Evolutionary conservation across 1,139 yeast species (phyloP), one percentile per base, ranked within the genome.

Genomic region (Pichia sp.): DNA sequence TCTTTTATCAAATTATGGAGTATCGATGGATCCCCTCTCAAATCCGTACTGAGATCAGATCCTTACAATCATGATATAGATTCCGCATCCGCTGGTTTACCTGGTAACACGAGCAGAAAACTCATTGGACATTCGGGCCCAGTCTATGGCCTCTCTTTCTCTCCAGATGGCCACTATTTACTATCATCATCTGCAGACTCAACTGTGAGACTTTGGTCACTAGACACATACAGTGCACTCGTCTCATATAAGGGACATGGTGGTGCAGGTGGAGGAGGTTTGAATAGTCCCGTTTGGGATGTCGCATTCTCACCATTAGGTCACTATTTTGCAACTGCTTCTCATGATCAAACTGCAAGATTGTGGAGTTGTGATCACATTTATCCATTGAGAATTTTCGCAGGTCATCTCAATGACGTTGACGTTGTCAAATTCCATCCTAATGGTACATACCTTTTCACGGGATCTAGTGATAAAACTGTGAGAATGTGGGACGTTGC

Each of bases 331-430:
- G 96, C 94, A 11, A 87, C 96, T 0, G 96, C 94, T 0, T 86
- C 96, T 4, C 96, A 88, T 54, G 99, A 93, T 55, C 96, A 88
- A 58, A 93, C 98, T 0, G 98, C 97, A 0, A 69, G 97, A 45
- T 67, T 93, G 42, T 93, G 99, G 99, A 88, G 96, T 26, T 87
- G 96, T 44, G 98, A 93, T 58, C 99, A 93, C 60, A 88, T 93
- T 31, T 88, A 91, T 56, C 97, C 98, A 23, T 68, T 93, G 49
- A 69, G 98, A 48, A 86, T 93, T 26, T 88, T 93, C 66, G 97
- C 97, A 0, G 99, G 99, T 0, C 99, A 93, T 60, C 72, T 88
- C 50, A 84, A 87, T 53, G 99, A 93, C 62, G 98, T 93, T 29
- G 98, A 93, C 56, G 78, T 91, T 50, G 94, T 91, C 27, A 80